Evolutionary conservation across 2,329 filamentous ascomycete species (phyloP).

Genomic region (Fusarium sp.): DNA sequence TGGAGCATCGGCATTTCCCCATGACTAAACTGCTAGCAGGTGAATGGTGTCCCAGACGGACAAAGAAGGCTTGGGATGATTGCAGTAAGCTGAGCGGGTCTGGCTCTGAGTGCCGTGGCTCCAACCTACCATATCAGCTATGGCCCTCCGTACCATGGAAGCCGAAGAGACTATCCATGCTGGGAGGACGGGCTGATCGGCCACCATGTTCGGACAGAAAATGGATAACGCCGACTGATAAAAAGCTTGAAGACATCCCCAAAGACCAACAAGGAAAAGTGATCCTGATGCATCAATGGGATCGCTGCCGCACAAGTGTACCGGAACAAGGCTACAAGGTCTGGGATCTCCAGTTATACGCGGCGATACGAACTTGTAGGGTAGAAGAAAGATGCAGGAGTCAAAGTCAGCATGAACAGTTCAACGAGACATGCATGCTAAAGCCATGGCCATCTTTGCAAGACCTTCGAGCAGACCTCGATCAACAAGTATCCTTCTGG

Average conservation of each 20-base stretch:
- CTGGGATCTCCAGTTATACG: not conserved
- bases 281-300: not conserved
- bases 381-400: not conserved
- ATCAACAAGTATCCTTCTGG: not conserved
- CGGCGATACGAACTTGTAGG: not conserved
- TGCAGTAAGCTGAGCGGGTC: not conserved
- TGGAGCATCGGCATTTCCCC: not conserved
- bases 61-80: not conserved
- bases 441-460: not conserved
- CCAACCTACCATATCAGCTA: not conserved
- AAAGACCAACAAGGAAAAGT: not conserved
- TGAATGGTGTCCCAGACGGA: not conserved
- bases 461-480: not conserved
- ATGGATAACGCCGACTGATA: not conserved
- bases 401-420: not conserved
- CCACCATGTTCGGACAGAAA: not conserved
- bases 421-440: not conserved
- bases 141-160: not conserved
- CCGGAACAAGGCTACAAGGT: not conserved
- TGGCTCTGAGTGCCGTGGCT: not conserved
- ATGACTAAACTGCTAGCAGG: not conserved
- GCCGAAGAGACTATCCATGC: not conserved
- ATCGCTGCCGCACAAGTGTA: not conserved
- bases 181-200: not conserved
- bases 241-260: fast-evolving